Evolutionary conservation across 2,329 filamentous ascomycete genomes (phyloP), one percentile per base, ranked within the genome.

Genomic region (Sporothrix schenckii): DNA sequence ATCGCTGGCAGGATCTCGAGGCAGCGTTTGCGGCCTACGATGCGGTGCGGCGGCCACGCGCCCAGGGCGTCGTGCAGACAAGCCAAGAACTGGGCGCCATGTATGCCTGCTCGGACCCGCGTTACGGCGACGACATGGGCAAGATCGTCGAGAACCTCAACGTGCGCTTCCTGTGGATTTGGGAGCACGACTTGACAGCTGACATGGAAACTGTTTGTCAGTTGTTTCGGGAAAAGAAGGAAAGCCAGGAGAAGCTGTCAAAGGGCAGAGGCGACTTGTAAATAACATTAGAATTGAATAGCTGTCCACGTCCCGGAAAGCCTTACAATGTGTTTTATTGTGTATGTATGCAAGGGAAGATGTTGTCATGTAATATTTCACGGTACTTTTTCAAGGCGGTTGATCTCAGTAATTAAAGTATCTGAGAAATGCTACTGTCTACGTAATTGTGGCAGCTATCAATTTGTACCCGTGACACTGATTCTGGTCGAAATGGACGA

Each of bases 141-240:
- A 76, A 75, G 71, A 77, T 79, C 50, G 73, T 77, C 14, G 73
- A 73, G 13, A 77, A 77, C 53, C 73, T 75, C 13, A 77, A 77
- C 54, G 72, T 75, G 66, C 73, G 77, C 49, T 72, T 78, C 24
- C 74, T 76, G 61, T 79, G 77, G 77, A 77, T 79, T 49, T 79
- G 77, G 77, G 73, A 77, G 44, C 76, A 79, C 61, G 75, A 78
- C 50, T 69, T 79, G 52, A 27, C 69, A 54, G 73, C 65, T 6
- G 77, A 78, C 60, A 66, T 77, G 53, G 69, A 27, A 4, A 19
- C 58, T 1, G 56, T 60, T 4, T 34, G 53, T 5, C 6, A 3
- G 21, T 4, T 34, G 24, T 56, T 30, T 56, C 11, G 5, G 3
- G 53, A 34, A 56, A 34, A 34, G 11, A 19, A 5, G 16, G 14